Base-by-base conservation (phyloP, 1,139 yeast species). In the Taphrina pruni region DNA sequence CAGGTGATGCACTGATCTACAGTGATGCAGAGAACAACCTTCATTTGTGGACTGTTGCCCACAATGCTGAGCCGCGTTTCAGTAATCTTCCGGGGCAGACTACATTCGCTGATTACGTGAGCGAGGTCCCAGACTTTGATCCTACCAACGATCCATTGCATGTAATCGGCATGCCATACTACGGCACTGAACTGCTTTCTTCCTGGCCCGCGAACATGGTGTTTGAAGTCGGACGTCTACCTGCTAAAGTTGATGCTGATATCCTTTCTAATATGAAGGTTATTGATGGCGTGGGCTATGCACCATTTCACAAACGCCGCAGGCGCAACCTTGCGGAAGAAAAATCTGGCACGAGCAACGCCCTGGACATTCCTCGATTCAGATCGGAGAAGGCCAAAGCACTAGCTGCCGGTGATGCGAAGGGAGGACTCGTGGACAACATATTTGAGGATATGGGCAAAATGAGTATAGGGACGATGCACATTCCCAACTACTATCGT, bases 151-250 rank as follows among this genome's bases (percentile, higher is more conserved):
- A 68, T 14, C 93, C 97, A 0, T 80, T 94, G 66, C 88, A 88
- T 58, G 77, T 86, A 0, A 82, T 94, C 0, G 97, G 97, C 8
- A 81, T 94, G 86, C 98, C 99, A 0, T 91, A 88, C 75, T 94
- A 91, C 77, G 87, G 86, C 72, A 92, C 89, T 62, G 85, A 85
- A 66, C 81, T 95, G 35, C 81, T 93, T 14, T 91, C 97, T 0
- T 88, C 91, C 21, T 93, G 93, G 90, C 88, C 92, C 0, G 75
- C 82, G 1, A 88, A 87, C 70, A 77, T 84, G 72, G 81, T 84
- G 26, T 89, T 88, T 75, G 76, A 85, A 79, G 81, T 87, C 73
- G 85, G 85, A 7, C 84, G 71, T 35, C 73, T 73, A 66, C 71
- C 79, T 0, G 72, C 71, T n/a, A 72, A 72, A 9, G 75, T 79